Evolutionary conservation across 257 asterid genomes (phyloP).

Genomic region (Phtheirospermum japonicum): DNA sequence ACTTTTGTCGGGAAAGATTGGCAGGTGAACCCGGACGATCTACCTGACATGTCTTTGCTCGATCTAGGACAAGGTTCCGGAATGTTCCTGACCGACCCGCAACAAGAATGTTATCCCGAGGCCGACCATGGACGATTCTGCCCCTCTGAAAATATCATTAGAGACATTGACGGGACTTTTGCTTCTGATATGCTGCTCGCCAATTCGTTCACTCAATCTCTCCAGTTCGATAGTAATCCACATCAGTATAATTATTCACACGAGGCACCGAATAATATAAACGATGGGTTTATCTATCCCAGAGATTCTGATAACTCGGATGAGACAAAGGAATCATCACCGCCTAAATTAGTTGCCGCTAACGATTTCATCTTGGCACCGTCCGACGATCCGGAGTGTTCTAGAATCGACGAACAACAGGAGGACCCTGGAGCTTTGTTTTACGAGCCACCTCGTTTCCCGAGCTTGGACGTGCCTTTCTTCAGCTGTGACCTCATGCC

Average conservation of each 20-base stretch:
- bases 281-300: slow-evolving; percentile 41
- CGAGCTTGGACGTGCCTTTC: slow-evolving; percentile 83
- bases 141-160: slow-evolving; percentile 37
- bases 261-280: slow-evolving; percentile 29
- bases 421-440: slow-evolving; percentile 62
- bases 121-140: slow-evolving; percentile 38
- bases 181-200: slow-evolving; percentile 42
- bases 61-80: slow-evolving; percentile 55
- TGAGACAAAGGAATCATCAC: slow-evolving; percentile 37
- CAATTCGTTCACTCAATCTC: slow-evolving; percentile 43
- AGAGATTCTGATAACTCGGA: slow-evolving; percentile 35
- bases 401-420: slow-evolving; percentile 41
- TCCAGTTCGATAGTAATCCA: slow-evolving; percentile 36
- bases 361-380: slow-evolving; percentile 50
- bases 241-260: slow-evolving; percentile 42
- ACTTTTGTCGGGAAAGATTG: slow-evolving; percentile 57
- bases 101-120: slow-evolving; percentile 43
- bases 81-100: slow-evolving; percentile 44
- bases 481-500: slow-evolving; percentile 82
- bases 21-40: slow-evolving; percentile 54
- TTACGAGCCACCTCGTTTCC: slow-evolving; percentile 94
- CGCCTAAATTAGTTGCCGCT: slow-evolving; percentile 48
- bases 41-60: slow-evolving; percentile 55
- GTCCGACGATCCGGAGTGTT: slow-evolving; percentile 36
- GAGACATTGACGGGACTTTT: slow-evolving; percentile 36